These are phyloP conservation scores for Stevia rebaudiana DNA, from an alignment of 140 eudicot genomes.

Conservation along the genomic window DNA sequence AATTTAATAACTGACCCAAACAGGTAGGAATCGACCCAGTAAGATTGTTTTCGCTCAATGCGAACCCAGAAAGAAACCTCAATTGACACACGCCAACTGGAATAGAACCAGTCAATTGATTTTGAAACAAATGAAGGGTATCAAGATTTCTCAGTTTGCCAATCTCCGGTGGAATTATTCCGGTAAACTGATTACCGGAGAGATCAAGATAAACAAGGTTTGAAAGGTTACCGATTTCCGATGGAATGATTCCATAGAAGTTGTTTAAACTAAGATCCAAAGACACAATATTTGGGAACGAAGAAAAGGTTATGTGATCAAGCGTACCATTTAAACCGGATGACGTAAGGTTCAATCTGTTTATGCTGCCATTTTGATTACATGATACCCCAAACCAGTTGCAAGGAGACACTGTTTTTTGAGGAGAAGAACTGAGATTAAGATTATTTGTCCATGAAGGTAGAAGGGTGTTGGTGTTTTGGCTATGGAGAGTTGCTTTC, in stretches of 20 bases:
- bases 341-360: constrained; percentile 23
- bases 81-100: constrained; percentile 20
- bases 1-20: constrained; percentile 13
- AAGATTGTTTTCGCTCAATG: constrained; percentile 7
- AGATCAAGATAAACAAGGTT: constrained; percentile 21
- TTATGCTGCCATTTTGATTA: constrained; percentile 18
- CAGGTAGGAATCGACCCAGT: constrained; percentile 20
- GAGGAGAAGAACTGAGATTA: not conserved
- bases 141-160: constrained; percentile 9
- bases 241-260: constrained; percentile 31
- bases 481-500: constrained; percentile 31
- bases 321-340: constrained; percentile 30
- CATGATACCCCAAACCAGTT: constrained; percentile 40
- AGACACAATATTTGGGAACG: constrained; percentile 16
- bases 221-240: constrained; percentile 10
- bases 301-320: constrained; percentile 12
- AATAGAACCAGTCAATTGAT: constrained; percentile 20
- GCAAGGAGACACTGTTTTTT: constrained; percentile 29
- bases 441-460: constrained; percentile 24
- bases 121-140: constrained; percentile 1
- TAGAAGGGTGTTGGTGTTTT: constrained; percentile 2
- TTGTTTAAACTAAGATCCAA: constrained; percentile 11
- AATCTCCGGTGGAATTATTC: constrained; percentile 25
- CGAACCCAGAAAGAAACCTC: constrained; percentile 23
- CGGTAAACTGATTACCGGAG: constrained; percentile 16